Percentiles rank a stretch among this genome's conserved stretches.
phyloP scores from a whole-genome alignment of 345 rosid genomes.

The Syzygium oleosum region DNA sequence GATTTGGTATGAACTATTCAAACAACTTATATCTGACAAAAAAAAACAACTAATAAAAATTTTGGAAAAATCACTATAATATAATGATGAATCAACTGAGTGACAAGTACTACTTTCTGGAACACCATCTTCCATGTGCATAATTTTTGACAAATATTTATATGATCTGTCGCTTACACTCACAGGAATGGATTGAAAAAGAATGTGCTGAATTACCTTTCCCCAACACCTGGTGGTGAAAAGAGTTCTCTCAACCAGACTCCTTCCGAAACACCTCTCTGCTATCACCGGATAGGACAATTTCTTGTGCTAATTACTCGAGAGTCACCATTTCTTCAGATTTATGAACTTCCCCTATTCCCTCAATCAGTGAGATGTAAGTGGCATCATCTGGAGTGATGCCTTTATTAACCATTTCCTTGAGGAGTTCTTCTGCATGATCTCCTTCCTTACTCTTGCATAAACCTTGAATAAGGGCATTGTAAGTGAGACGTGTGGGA shows the following conservation, averaged over 20 bases:
- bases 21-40: neutral
- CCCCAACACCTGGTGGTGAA: neutral
- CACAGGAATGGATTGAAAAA: neutral
- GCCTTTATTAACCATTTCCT: conserved; percentile 77
- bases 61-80: neutral
- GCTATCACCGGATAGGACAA: neutral
- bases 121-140: neutral
- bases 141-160: neutral
- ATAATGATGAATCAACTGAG: neutral
- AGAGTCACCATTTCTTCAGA: neutral
- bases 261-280: neutral
- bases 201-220: neutral
- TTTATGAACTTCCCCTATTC: conserved; percentile 16
- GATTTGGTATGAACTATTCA: neutral
- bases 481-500: conserved; percentile 80
- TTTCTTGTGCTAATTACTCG: neutral
- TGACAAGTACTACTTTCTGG: neutral
- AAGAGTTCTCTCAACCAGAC: neutral
- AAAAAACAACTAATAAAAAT: too few relatives aligned
- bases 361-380: conserved; percentile 65
- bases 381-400: conserved; percentile 75
- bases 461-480: conserved; percentile 73
- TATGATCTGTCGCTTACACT: neutral
- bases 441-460: conserved; percentile 67
- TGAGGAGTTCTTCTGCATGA: conserved; percentile 65